A percentile compares a stretch with the other conserved stretches of the same genome.
Evolutionary conservation across 2,329 filamentous ascomycete genomes (phyloP).

Genomic region (Rhinocladiella similis): DNA sequence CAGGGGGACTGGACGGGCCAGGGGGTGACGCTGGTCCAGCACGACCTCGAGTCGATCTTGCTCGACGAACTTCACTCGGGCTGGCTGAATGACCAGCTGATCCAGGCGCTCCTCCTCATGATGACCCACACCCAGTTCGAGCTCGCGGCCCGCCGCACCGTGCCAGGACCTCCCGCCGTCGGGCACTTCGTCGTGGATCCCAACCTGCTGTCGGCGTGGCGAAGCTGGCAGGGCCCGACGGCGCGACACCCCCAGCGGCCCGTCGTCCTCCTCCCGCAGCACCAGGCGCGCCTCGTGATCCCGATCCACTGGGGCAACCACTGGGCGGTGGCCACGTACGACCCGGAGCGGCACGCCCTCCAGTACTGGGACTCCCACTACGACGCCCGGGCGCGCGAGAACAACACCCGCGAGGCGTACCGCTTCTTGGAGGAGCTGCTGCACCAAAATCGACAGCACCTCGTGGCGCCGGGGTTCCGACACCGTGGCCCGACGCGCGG

Average conservation of each 20-base stretch:
- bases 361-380: background rate
- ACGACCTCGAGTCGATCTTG: background rate
- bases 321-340: background rate
- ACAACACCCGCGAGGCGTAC: background rate
- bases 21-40: background rate
- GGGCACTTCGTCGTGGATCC: background rate
- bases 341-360: background rate
- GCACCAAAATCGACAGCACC: background rate
- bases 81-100: background rate
- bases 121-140: too few species aligned
- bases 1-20: background rate
- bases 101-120: background rate
- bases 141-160: too few species aligned
- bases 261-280: background rate
- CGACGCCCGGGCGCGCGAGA: background rate
- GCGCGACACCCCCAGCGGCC: background rate
- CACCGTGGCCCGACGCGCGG: background rate
- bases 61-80: background rate
- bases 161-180: too few species aligned
- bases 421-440: background rate
- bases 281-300: background rate
- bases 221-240: background rate
- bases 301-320: background rate
- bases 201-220: background rate
- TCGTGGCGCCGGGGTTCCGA: background rate